Evolutionary conservation across 2,329 filamentous ascomycete genomes (phyloP).

Genomic region (Alternaria sp.): DNA sequence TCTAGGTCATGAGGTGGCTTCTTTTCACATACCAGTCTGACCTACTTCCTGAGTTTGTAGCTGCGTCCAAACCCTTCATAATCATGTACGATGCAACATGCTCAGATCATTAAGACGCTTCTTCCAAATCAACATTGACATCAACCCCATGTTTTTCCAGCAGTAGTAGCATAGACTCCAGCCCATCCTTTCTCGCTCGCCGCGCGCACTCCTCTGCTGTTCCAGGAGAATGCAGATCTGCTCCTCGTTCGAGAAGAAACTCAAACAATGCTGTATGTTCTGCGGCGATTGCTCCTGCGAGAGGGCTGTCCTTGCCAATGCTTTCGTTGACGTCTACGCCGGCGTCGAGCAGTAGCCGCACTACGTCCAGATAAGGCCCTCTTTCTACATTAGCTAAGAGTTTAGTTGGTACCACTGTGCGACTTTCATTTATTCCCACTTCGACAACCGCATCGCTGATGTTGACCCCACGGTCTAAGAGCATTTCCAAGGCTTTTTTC

Average conservation of each 20-base stretch:
- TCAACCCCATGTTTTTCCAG: not conserved
- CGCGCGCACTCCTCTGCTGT: not conserved
- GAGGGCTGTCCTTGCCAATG: not conserved
- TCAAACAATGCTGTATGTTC: not conserved
- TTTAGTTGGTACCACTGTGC: too few relatives aligned
- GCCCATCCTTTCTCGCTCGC: not conserved
- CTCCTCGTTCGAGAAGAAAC: not conserved
- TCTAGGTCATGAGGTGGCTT: too few relatives aligned
- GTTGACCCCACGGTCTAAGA: too few relatives aligned
- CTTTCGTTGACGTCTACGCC: not conserved
- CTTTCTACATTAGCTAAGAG: not conserved
- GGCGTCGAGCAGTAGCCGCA: not conserved
- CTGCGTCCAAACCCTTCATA: too few relatives aligned
- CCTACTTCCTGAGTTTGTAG: too few relatives aligned
- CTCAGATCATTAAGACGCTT: too few relatives aligned
- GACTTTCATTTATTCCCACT: too few relatives aligned
- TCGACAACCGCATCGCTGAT: too few relatives aligned
- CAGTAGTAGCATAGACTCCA: not conserved
- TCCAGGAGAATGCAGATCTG: not conserved
- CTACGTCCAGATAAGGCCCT: not conserved
- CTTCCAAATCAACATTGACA: not conserved
- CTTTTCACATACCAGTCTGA: too few relatives aligned
- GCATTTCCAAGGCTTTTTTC: too few relatives aligned
- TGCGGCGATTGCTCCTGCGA: not conserved
- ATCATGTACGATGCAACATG: too few relatives aligned